These are phyloP conservation scores for Kurtzmaniella quercitrusa DNA, from an alignment of 1,139 yeast genomes.

Conservation along the genomic window DNA sequence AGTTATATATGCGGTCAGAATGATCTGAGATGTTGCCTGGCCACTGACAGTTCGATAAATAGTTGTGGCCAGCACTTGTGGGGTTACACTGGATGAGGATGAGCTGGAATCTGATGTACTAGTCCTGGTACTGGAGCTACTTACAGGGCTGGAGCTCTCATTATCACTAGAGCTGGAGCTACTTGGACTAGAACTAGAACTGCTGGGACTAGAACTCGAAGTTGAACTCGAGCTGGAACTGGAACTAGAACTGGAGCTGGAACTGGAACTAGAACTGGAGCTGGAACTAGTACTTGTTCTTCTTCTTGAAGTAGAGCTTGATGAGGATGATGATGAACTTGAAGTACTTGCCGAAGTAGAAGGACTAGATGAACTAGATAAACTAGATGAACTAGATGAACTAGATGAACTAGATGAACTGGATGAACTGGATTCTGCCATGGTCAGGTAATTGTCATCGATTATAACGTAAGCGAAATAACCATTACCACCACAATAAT, in stretches of 20 bases:
- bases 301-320: slow-evolving; percentile 5
- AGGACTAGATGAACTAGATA: slow-evolving; percentile 6
- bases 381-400: slow-evolving; percentile 2
- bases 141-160: slow-evolving; percentile 4
- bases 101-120: slow-evolving; percentile 3
- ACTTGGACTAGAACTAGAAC: slow-evolving; percentile 12
- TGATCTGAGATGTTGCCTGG: slow-evolving; percentile 14
- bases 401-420: slow-evolving; percentile 8
- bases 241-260: slow-evolving; percentile 9
- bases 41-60: slow-evolving; percentile 25
- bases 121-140: slow-evolving; percentile 2
- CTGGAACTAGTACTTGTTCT: slow-evolving; percentile 14
- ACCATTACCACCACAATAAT: slow-evolving; percentile 31
- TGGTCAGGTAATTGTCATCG: slow-evolving; percentile 8
- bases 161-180: slow-evolving; percentile 9
- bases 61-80: slow-evolving; percentile 12
- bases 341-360: slow-evolving; percentile 8
- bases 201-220: slow-evolving; percentile 15
- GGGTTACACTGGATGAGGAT: slow-evolving; percentile 7
- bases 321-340: slow-evolving; percentile 6
- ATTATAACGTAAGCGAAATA: slow-evolving; percentile 33
- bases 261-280: slow-evolving; percentile 15
- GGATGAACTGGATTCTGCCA: slow-evolving; percentile 14
- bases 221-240: slow-evolving; percentile 9
- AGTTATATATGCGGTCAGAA: slow-evolving; percentile 22